phyloP scores from a whole-genome alignment of 2,329 filamentous ascomycete genomes.

The Botrytis aclada region DNA sequence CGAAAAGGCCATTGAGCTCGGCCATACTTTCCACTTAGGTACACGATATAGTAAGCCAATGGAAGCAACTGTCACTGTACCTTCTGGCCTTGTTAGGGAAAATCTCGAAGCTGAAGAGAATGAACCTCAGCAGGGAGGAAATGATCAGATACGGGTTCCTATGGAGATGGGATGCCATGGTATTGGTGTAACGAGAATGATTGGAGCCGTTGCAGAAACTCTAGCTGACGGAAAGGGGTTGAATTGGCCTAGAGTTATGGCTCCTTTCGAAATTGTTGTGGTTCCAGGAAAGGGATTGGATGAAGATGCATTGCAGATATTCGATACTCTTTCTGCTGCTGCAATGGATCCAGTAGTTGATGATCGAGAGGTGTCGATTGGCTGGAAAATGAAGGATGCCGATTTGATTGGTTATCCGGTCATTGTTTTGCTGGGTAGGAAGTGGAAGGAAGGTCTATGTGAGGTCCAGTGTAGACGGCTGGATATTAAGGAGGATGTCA shows the following conservation, averaged over 20 bases:
- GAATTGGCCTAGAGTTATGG: slow-evolving; percentile 83
- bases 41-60: slow-evolving; percentile 81
- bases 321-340: slow-evolving; percentile 52
- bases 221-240: slow-evolving; percentile 70
- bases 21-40: slow-evolving; percentile 92
- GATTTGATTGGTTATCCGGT: slow-evolving; percentile 87
- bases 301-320: slow-evolving; percentile 55
- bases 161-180: slow-evolving; percentile 97
- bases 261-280: slow-evolving; percentile 76
- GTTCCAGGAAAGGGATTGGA: slow-evolving; percentile 51
- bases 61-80: slow-evolving; percentile 56
- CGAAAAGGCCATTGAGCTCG: slow-evolving; percentile 79
- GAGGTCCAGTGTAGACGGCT: slow-evolving; percentile 38
- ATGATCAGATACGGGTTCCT: slow-evolving; percentile 41
- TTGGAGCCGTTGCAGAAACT: slow-evolving; percentile 79
- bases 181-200: slow-evolving; percentile 86
- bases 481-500: slow-evolving; percentile 27
- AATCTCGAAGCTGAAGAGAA: background rate
- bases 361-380: slow-evolving; percentile 64
- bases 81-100: slow-evolving; percentile 32
- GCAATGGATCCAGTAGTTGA: slow-evolving; percentile 67
- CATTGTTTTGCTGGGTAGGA: slow-evolving; percentile 72
- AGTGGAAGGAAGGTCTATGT: slow-evolving; percentile 49
- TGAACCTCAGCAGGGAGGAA: background rate
- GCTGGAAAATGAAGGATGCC: slow-evolving; percentile 88